Base-by-base conservation (phyloP, 805 yeast species). In the Metschnikowia aberdeeniae region DNA sequence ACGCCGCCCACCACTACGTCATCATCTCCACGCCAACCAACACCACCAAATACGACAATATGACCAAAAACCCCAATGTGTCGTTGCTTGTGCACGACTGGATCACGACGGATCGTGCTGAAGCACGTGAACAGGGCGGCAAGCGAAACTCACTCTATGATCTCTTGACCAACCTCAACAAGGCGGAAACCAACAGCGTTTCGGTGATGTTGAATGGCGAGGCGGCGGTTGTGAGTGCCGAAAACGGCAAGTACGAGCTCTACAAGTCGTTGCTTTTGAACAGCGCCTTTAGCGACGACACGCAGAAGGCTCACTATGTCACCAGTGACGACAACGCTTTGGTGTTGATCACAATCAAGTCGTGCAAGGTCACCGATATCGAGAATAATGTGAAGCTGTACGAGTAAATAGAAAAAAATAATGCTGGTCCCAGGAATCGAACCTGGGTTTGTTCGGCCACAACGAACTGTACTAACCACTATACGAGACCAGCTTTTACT, bases 81-180 rank as follows among this genome's bases (percentile, higher is more conserved):
- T 84, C 96, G 0, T 61, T 92, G 36, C 71, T 92, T 48, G 80
- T 92, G 35, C 98, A 92, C 61, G 98, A 92, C 57, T 90, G 97
- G 97, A 77, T 85, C 12, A 76, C 88, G 1, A 80, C 85, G 4
- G 74, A 75, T 56, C 63, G 67, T 33, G 47, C 57, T 2, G 55
- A 61, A 3, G 44, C 45, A n/a, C 29, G 26, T n/a, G 41, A 40
- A 26, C 28, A 13, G 30, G 50, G 42, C 24, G 49, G 50, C 28
- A 36, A 61, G 35, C 47, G 63, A 30, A 56, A 60, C 53, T 66
- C 57, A 49, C 66, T 49, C 53, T 72, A 36, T 51, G 82, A 82
- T 60, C 64, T 88, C 38, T 73, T 92, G 49, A 82, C 86, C 51
- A 81, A 79, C 49, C 67, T 92, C 61, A 92, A 92, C 63, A 92